Evolutionary conservation across 805 yeast genomes (phyloP), one percentile per base, ranked within the genome.

Genomic region (Starmerella floris): DNA sequence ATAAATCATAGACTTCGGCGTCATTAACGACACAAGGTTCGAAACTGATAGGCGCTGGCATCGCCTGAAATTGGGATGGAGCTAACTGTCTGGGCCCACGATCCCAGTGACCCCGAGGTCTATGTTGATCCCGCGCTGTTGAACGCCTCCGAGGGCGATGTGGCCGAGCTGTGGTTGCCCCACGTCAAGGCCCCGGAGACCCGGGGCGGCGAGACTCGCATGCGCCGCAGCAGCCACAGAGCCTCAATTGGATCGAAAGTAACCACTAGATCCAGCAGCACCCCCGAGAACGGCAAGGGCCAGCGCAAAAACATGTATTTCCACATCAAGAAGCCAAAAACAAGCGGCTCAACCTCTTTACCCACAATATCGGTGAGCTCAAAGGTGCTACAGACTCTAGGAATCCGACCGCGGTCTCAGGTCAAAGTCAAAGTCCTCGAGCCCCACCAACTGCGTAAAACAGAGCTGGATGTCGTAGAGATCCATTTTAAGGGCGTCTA

Each of bases 401-500:
- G 76, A 35, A 58, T 88, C 15, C 75, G 83, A 5, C 70, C 83
- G 0, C 64, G 94, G 44, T 70, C 80, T 23, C 70, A 68, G 27
- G 87, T 83, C 2, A 65, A 69, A 51, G 73, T 87, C 3, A 66
- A 67, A 51, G 64, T 62, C 38, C 68, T 55, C 9, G 16, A 45
- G 26, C 62, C 60, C 17, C 64, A 65, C 34, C 41, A 37, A 15
- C 23, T 33, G 23, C 16, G 17, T n/a, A 38, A 37, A 15, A 60
- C 63, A 6, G 79, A 74, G 48, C 80, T 87, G 1, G 95, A 91
- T 53, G 70, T 83, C 2, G 73, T 87, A 3, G 97, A 91, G 55
- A 62, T 91, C 4, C 76, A 76, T 56, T 72, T 84, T 41, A 83
- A 77, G 53, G 96, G 91, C 54, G 67, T 83, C 19, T 74, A 80